Evolutionary conservation across 441 rosid genomes (phyloP).

Genomic region (Flueggea neowawraea): DNA sequence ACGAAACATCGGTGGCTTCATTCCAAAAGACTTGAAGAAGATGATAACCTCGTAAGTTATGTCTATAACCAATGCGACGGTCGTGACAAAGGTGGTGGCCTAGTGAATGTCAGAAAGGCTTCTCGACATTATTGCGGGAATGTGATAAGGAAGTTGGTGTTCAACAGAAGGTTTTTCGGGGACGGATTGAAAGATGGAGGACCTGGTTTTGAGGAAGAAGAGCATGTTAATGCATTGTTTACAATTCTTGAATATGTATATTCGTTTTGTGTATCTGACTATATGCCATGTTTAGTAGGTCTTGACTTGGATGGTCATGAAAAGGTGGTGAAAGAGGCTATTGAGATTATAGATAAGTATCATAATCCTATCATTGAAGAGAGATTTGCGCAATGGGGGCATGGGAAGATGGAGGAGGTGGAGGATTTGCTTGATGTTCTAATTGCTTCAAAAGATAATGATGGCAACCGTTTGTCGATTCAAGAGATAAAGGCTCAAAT

Average conservation of each 20-base stretch:
- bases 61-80: slow-evolving; percentile 26
- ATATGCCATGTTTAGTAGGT: slow-evolving; percentile 39
- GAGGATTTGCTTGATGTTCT: slow-evolving; percentile 51
- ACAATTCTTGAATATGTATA: slow-evolving; percentile 22
- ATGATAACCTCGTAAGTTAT: slow-evolving; percentile 37
- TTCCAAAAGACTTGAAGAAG: slow-evolving; percentile 38
- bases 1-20: slow-evolving; percentile 23
- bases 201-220: slow-evolving; percentile 31
- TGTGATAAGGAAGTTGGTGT: slow-evolving; percentile 37
- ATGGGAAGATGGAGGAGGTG: slow-evolving; percentile 12
- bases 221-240: slow-evolving; percentile 46
- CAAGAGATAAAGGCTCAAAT: slow-evolving; percentile 54
- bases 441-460: slow-evolving; percentile 23
- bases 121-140: slow-evolving; percentile 41
- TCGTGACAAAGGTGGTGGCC: neutral
- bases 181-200: no score
- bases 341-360: slow-evolving; percentile 28
- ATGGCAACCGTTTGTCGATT: slow-evolving; percentile 29
- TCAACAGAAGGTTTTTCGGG: slow-evolving; percentile 22
- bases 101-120: slow-evolving; percentile 32
- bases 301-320: slow-evolving; percentile 62
- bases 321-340: slow-evolving; percentile 22
- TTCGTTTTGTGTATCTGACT: slow-evolving; percentile 55
- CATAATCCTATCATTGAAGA: slow-evolving; percentile 48
- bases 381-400: slow-evolving; percentile 40